phyloP scores from a whole-genome alignment of 345 rosid genomes.

The Rhizophora apiculata region DNA sequence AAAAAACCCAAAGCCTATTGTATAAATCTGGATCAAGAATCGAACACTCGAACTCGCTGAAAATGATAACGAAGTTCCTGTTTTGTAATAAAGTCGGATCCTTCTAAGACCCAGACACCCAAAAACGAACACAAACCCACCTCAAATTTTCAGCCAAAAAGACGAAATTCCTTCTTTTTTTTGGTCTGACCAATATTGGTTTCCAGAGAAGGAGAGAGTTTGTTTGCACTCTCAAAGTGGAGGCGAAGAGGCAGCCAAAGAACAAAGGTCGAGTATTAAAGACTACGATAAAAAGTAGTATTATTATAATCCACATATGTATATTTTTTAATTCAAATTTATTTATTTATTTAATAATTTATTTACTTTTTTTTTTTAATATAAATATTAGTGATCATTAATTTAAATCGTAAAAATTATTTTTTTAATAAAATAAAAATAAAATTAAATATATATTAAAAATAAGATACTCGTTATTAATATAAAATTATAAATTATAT shows the following conservation, averaged over 20 bases:
- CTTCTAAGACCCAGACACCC: not conserved
- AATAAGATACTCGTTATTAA: too few species aligned
- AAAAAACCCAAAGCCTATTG: not conserved
- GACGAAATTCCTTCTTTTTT: not conserved
- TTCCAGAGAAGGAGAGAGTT: not conserved
- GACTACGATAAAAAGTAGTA: not conserved
- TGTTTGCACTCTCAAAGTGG: not conserved
- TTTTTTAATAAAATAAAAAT: too few species aligned
- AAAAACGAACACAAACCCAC: constrained; percentile 8
- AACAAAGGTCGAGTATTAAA: not conserved
- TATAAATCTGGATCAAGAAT: constrained; percentile 1
- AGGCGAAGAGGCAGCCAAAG: constrained; percentile 1
- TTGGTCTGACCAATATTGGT: not conserved
- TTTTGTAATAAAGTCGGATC: not conserved
- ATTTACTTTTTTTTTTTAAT: too few species aligned
- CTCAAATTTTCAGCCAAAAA: constrained; percentile 14
- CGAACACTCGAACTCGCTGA: not conserved
- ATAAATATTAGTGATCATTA: too few species aligned
- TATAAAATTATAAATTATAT: too few species aligned
- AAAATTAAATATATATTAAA: too few species aligned
- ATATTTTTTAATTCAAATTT: too few species aligned
- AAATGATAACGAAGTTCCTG: not conserved
- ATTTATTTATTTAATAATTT: too few species aligned
- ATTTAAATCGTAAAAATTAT: too few species aligned
- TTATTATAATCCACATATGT: not conserved